Conservation (phyloP, 2,329 filamentous ascomycete species). For the Colletotrichum endophyticum region DNA sequence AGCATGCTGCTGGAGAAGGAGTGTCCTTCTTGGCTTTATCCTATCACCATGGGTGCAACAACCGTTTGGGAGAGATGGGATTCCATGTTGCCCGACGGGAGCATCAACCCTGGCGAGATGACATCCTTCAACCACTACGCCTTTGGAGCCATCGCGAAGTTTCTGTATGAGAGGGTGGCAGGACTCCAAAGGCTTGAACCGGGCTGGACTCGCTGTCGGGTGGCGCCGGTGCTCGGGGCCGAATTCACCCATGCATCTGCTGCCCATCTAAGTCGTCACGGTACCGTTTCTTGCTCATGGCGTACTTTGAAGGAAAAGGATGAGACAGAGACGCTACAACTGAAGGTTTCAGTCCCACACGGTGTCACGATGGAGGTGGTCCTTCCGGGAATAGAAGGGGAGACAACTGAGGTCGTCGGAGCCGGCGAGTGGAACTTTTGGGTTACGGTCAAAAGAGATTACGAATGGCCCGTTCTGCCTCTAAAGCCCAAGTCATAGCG, state of each 20-base stretch:
- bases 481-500: background rate
- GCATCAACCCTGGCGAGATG: constrained; percentile 43
- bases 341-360: constrained; percentile 7
- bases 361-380: constrained; percentile 1
- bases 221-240: background rate
- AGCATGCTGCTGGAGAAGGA: constrained; percentile 39
- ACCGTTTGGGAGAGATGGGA: constrained; percentile 50
- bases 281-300: background rate
- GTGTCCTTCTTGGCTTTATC: constrained; percentile 42
- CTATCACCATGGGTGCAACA: constrained; percentile 41
- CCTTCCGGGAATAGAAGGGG: background rate
- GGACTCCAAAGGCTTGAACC: constrained; percentile 25
- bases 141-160: constrained; percentile 41
- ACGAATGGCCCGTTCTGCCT: constrained; percentile 1
- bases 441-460: background rate
- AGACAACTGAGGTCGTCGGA: background rate
- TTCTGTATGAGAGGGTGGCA: constrained; percentile 34
- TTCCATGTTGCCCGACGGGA: constrained; percentile 39
- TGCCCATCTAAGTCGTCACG: background rate
- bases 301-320: background rate
- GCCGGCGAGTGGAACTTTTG: background rate
- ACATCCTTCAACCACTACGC: constrained; percentile 48
- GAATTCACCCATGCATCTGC: background rate
- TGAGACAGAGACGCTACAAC: background rate
- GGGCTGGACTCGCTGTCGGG: constrained; percentile 25